Percentiles rank a stretch among this genome's conserved stretches.
Conservation (phyloP, 305 asterid species). For the Lippia alba region DNA sequence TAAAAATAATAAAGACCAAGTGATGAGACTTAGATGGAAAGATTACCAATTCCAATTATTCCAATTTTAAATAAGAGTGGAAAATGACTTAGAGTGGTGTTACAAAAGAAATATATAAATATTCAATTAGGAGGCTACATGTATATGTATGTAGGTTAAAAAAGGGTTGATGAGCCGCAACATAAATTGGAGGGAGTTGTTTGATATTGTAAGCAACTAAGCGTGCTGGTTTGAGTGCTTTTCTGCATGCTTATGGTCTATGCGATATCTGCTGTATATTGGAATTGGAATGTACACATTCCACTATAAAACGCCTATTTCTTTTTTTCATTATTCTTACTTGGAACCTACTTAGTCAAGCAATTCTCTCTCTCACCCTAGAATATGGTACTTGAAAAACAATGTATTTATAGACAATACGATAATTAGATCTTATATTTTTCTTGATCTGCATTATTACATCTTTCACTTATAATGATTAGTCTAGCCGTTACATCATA, state of each 20-base stretch:
- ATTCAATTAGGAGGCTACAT: background rate
- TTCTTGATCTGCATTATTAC: too few species aligned
- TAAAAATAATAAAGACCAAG: background rate
- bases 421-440: too few species aligned
- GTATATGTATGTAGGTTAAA: too few species aligned
- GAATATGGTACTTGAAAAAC: background rate
- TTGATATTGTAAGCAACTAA: conserved; percentile 1
- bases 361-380: background rate
- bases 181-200: background rate
- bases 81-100: conserved; percentile 18
- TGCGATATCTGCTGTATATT: background rate
- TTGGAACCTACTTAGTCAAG: background rate
- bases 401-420: too few species aligned
- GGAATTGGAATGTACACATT: conserved; percentile 33
- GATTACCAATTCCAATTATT: conserved; percentile 3
- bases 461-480: too few species aligned
- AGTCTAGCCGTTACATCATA: too few species aligned
- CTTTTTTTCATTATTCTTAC: background rate
- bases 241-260: conserved; percentile 29
- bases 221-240: conserved; percentile 38
- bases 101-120: background rate
- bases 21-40: conserved; percentile 31
- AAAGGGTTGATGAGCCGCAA: conserved; percentile 5
- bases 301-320: conserved; percentile 29
- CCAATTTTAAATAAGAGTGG: conserved; percentile 17